These are phyloP conservation scores for Phlyctochytrium bullatum DNA, from an alignment of 192 early-diverging fungal genomes.

Conservation along the genomic window DNA sequence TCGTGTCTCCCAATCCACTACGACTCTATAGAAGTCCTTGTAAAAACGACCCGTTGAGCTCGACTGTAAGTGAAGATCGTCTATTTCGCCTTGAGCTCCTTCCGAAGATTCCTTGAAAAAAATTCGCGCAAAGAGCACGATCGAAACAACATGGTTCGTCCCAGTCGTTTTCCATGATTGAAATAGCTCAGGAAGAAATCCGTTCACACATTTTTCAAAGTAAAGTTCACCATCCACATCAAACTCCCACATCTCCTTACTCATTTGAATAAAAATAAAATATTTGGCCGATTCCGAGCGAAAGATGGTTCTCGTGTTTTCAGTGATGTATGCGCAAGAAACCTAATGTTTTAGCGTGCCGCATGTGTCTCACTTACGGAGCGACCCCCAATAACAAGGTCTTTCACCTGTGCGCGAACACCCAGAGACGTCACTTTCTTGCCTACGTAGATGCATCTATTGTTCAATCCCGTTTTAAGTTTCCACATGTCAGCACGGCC, in stretches of 20 bases:
- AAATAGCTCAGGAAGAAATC: slow-evolving; percentile 88
- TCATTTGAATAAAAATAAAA: slow-evolving; percentile 96
- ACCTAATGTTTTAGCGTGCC: slow-evolving; percentile 41
- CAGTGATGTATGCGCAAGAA: slow-evolving; percentile 74
- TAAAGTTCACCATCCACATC: slow-evolving; percentile 95
- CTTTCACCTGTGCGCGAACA: slow-evolving; percentile 76
- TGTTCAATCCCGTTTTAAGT: slow-evolving; percentile 66
- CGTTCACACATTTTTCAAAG: slow-evolving; percentile 88
- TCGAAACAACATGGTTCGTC: slow-evolving; percentile 93
- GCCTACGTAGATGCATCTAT: slow-evolving; percentile 70
- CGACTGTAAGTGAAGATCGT: slow-evolving; percentile 12
- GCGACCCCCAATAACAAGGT: slow-evolving; percentile 68
- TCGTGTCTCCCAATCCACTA: slow-evolving; percentile 87
- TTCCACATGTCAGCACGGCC: slow-evolving; percentile 93
- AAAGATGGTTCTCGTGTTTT: slow-evolving; percentile 80
- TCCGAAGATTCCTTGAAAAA: slow-evolving; percentile 34
- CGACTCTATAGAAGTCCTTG: slow-evolving; percentile 93
- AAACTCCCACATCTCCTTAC: slow-evolving; percentile 96
- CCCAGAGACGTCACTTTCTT: slow-evolving; percentile 72
- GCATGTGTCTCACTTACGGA: slow-evolving; percentile 35
- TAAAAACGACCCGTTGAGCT: slow-evolving; percentile 60
- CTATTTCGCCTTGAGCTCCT: not conserved
- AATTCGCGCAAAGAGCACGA: slow-evolving; percentile 90
- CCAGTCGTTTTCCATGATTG: slow-evolving; percentile 73
- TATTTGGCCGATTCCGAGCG: slow-evolving; percentile 92